Base-by-base conservation (phyloP, 305 asterid species). In the Rubia balearica region DNA sequence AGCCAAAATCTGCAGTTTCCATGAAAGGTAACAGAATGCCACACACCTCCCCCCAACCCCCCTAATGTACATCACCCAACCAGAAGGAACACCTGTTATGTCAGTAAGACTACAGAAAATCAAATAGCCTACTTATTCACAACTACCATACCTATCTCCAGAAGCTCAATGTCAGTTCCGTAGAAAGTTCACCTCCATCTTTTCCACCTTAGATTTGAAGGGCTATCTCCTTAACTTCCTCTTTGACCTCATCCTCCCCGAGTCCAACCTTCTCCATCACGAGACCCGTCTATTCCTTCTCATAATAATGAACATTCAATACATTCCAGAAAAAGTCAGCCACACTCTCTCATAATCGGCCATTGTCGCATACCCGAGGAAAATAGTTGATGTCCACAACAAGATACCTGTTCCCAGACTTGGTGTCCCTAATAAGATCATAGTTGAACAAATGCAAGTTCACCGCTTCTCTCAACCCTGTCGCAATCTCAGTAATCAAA, bases 341-440 rank as follows among this genome's bases (percentile, higher is more conserved):
- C n/a, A n/a, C n/a, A n/a, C n/a, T n/a, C n/a, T n/a, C n/a, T n/a
- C n/a, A n/a, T n/a, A 90, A 79, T 83, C 53, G 3, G 96, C 96
- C 97, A 90, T 88, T 84, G 87, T 90, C 0, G 96, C 93, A 42
- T 88, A 87, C 59, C 96, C 91, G n/a, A 2, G 96, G 97, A 78
- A 88, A 90, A 74, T 90, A 90, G 80, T 90, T 90, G 56, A 88
- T 88, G 70, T 90, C 96, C 12, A 88, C 79, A 24, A 90, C 90
- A 60, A 88, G 96, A 65, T 86, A 90, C 79, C 87, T 83, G 75
- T 90, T 83, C 24, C 90, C 91, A 27, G 77, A 69, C 71, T 79
- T 80, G 56, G 76, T 79, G 74, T 88, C 93, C 85, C 97, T 85
- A 75, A 90, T 90, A 77, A 90, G 84, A 77, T 90, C 96, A 67